Conservation (phyloP, 2,329 filamentous ascomycete species). For the Fusarium globosum region DNA sequence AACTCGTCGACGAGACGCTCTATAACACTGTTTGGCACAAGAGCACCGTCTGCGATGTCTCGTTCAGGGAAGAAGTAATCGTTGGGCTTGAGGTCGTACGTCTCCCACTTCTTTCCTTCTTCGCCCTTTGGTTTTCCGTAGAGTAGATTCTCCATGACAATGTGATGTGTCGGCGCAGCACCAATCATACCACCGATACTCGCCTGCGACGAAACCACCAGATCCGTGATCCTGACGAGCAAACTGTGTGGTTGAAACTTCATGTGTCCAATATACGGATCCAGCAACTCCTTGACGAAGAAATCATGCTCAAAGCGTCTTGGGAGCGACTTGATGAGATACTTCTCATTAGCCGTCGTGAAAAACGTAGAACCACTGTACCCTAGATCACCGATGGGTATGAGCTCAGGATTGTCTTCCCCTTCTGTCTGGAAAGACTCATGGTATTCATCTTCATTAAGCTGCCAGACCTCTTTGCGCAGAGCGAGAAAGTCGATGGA, state of each 20-base stretch:
- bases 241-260: constrained; percentile 67
- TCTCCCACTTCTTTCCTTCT: constrained; percentile 67
- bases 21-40: constrained; percentile 74
- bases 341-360: constrained; percentile 72
- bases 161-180: constrained; percentile 74
- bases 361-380: constrained; percentile 84
- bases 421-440: constrained; percentile 48
- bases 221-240: constrained; percentile 77
- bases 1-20: constrained; percentile 75
- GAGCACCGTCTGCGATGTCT: constrained; percentile 72
- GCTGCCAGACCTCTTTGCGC: constrained; percentile 46
- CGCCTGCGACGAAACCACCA: constrained; percentile 65
- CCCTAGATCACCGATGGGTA: constrained; percentile 74
- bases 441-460: constrained; percentile 54
- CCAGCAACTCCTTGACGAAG: constrained; percentile 74
- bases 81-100: constrained; percentile 79
- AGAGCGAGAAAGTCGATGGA: constrained; percentile 46
- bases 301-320: constrained; percentile 76
- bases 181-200: constrained; percentile 71
- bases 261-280: constrained; percentile 74
- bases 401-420: constrained; percentile 53
- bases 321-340: constrained; percentile 77
- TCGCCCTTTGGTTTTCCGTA: constrained; percentile 64
- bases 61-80: constrained; percentile 82
- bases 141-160: constrained; percentile 82